A percentile compares a stretch with the other conserved stretches of the same genome.
These are phyloP conservation scores for Allomyces javanicus DNA, from an alignment of 192 early-diverging fungal species.

Conservation along the genomic window DNA sequence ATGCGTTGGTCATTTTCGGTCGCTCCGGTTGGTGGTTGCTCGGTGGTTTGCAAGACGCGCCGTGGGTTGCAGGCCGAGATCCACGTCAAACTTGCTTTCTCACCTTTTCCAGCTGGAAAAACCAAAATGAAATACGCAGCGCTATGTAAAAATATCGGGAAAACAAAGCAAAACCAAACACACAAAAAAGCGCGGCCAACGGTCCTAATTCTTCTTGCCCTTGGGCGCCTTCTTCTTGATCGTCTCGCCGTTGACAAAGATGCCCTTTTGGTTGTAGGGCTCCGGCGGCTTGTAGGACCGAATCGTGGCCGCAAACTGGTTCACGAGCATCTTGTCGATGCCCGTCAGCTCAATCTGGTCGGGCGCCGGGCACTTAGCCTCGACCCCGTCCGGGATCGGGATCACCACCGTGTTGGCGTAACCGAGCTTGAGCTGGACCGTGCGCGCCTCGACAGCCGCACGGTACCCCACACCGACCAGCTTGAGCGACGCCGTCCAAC, in stretches of 20 bases:
- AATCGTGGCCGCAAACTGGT: slow-evolving; percentile 81
- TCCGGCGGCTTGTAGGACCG: slow-evolving; percentile 79
- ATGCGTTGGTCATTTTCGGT: no score
- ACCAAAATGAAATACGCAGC: no score
- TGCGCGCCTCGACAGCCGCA: slow-evolving; percentile 52
- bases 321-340: slow-evolving; percentile 55
- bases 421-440: slow-evolving; percentile 64
- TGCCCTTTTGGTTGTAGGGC: slow-evolving; percentile 98
- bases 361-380: slow-evolving; percentile 51
- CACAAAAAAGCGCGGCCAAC: no score
- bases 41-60: no score
- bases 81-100: no score
- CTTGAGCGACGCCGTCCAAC: slow-evolving; percentile 58
- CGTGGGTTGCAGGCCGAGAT: no score
- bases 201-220: slow-evolving; percentile 50
- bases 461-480: slow-evolving; percentile 89
- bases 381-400: slow-evolving; percentile 60
- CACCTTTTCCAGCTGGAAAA: no score
- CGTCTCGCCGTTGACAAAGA: slow-evolving; percentile 93
- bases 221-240: slow-evolving; percentile 80
- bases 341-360: slow-evolving; percentile 68
- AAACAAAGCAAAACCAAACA: no score
- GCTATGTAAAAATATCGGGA: no score
- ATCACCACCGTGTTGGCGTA: slow-evolving; percentile 65
- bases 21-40: no score